Evolutionary conservation across 1,139 yeast genomes (phyloP).

Genomic region (Meyerozyma elateridarum): DNA sequence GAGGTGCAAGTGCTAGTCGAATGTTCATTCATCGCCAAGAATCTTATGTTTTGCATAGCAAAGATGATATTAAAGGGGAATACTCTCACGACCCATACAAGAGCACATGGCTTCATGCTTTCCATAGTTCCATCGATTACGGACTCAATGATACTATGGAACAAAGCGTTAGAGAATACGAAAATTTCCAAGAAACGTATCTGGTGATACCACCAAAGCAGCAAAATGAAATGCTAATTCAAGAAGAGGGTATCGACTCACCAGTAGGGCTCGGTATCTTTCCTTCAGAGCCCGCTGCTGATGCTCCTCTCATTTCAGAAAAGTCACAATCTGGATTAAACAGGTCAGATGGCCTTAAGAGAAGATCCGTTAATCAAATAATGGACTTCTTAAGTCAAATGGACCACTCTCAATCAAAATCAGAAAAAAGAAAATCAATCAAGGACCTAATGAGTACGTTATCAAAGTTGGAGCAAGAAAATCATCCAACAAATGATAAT

Average conservation of each 20-base stretch:
- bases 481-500: no score
- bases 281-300: slow-evolving; percentile 1
- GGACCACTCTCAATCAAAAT: slow-evolving; percentile 10
- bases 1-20: slow-evolving; percentile 12
- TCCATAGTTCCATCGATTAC: slow-evolving; percentile 34
- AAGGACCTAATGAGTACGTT: slow-evolving; percentile 23
- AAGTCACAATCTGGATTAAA: no score
- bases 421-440: slow-evolving; percentile 20
- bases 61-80: no score
- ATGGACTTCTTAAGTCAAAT: slow-evolving; percentile 17
- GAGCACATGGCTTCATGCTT: slow-evolving; percentile 12
- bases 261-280: slow-evolving; percentile 6
- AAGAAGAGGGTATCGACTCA: neutral
- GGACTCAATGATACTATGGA: slow-evolving; percentile 16
- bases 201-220: neutral
- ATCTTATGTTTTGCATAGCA: neutral
- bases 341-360: no score
- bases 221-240: neutral
- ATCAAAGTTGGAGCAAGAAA: slow-evolving; percentile 17
- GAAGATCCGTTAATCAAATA: slow-evolving; percentile 16
- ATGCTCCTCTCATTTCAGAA: no score
- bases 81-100: no score
- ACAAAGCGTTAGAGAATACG: slow-evolving; percentile 16
- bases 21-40: slow-evolving; percentile 17
- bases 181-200: slow-evolving; percentile 9